Percentiles rank a stretch among this genome's conserved stretches.
Conservation (phyloP, 371 early-diverging fungal genomes). For the Rhizopus sp. region DNA sequence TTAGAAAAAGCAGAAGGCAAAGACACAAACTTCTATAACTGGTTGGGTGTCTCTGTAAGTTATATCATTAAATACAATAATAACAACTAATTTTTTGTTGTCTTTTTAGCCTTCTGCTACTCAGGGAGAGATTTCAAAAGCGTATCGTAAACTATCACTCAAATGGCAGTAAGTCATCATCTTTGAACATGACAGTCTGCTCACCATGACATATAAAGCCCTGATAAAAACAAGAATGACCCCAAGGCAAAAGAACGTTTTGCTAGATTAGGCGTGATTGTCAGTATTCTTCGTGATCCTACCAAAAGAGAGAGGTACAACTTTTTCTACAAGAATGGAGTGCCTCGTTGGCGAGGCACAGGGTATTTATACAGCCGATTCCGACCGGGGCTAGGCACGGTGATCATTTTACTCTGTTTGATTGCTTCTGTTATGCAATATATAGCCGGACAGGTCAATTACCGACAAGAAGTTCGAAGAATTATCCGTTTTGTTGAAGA, state of each 20-base stretch:
- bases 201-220: constrained; percentile 38
- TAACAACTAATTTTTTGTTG: constrained; percentile 9
- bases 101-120: constrained; percentile 58
- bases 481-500: constrained; percentile 50
- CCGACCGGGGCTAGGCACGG: constrained; percentile 76
- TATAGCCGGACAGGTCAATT: constrained; percentile 63
- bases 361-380: constrained; percentile 79
- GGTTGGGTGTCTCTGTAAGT: constrained; percentile 54
- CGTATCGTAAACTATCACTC: constrained; percentile 90
- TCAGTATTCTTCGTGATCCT: constrained; percentile 67
- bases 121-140: constrained; percentile 75
- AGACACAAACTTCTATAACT: constrained; percentile 61
- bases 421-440: constrained; percentile 69
- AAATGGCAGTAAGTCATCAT: constrained; percentile 82
- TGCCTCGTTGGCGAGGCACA: constrained; percentile 86
- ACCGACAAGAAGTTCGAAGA: constrained; percentile 60
- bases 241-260: constrained; percentile 61
- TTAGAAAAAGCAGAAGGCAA: constrained; percentile 71
- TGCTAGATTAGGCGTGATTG: constrained; percentile 69
- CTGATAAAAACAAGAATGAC: constrained; percentile 73
- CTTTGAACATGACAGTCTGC: constrained; percentile 3
- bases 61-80: constrained; percentile 5
- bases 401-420: constrained; percentile 55
- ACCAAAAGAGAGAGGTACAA: constrained; percentile 76
- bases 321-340: constrained; percentile 85